Base-by-base conservation (phyloP, 2,329 filamentous ascomycete genomes). In the Penicillium sclerotiorum region DNA sequence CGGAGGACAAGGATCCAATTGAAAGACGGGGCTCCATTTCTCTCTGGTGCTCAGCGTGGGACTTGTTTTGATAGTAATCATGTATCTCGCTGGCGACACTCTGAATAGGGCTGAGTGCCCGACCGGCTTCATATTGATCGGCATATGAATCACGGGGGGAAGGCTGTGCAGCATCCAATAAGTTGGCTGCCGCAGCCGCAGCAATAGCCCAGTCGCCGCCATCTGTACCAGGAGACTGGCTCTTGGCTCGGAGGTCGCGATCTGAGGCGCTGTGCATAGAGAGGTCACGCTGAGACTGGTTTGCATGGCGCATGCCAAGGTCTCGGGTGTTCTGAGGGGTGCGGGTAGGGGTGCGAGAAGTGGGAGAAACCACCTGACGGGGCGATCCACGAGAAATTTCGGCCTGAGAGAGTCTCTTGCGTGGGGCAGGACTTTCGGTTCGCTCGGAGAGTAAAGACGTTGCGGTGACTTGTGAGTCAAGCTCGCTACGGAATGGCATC, bases 401-500 rank as follows among this genome's bases (percentile, higher is more conserved):
- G 32, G 87, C 71, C 11, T 85, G 84, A 1, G 78, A 61, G n/a
- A 56, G 80, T 61, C 81, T 85, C 62, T 79, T 86, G 18, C 86
- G 84, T 15, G 88, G 89, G 39, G 81, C 79, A 13, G 89, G 87
- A 44, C 85, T 78, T 56, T 90, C 89, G 0, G 89, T 89, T 22
- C 88, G 85, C 23, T 89, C 88, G 5, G 92, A 94, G 15, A 94
- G 73, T 46, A 97, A 89, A 0, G 93, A 96, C 13, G 88, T 88
- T 60, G 93, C 82, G 0, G 93, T 97, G 47, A 96, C 72, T 44
- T 96, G 92, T 0, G 93, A 95, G 35, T 88, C 84, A 49, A 95
- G 83, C 48, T 90, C 89, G 70, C 92, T 96, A 70, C 88, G 87
- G 55, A 96, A 80, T 2, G 93, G 93, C 87, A 96, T 90, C 5